Evolutionary conservation across 306 rosid genomes (phyloP).

Genomic region (Sophora flavescens): DNA sequence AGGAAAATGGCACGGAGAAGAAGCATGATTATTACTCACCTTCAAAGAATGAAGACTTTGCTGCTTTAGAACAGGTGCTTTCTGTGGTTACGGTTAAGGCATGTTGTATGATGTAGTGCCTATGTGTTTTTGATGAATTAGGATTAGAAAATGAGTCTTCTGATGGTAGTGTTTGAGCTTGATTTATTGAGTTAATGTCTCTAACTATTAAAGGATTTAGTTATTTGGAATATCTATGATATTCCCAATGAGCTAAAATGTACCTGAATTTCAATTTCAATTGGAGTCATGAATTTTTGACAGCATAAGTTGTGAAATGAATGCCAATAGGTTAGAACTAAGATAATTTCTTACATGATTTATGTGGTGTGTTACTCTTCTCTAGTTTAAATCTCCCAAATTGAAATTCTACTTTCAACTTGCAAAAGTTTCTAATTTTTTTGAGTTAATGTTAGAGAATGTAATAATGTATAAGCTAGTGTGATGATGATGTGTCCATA

Average conservation of each 20-base stretch:
- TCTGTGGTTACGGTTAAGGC: slow-evolving; percentile 38
- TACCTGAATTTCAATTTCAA: slow-evolving; percentile 18
- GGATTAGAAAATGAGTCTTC: slow-evolving; percentile 11
- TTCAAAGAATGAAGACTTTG: slow-evolving; percentile 83
- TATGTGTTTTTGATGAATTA: slow-evolving; percentile 32
- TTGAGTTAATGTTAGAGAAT: background rate
- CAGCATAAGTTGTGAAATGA: slow-evolving; percentile 8
- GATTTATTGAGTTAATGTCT: slow-evolving; percentile 4
- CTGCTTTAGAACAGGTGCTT: slow-evolving; percentile 94
- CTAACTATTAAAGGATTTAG: slow-evolving; percentile 11
- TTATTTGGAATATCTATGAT: slow-evolving; percentile 17
- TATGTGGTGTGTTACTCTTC: slow-evolving; percentile 14
- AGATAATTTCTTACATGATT: background rate
- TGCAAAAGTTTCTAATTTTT: slow-evolving; percentile 17
- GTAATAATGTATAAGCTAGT: background rate
- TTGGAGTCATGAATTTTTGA: background rate
- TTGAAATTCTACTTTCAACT: slow-evolving; percentile 8
- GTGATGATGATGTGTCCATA: background rate
- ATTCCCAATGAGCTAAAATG: slow-evolving; percentile 6
- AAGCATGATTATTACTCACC: slow-evolving; percentile 62
- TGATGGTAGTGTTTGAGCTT: background rate
- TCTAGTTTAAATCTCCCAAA: slow-evolving; percentile 13
- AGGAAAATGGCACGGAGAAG: slow-evolving; percentile 65
- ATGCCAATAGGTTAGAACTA: background rate
- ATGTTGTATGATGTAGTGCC: slow-evolving; percentile 2